These are phyloP conservation scores for Rhodotorula glutinis DNA, from an alignment of 1,284 basidiomycete species.

Conservation along the genomic window DNA sequence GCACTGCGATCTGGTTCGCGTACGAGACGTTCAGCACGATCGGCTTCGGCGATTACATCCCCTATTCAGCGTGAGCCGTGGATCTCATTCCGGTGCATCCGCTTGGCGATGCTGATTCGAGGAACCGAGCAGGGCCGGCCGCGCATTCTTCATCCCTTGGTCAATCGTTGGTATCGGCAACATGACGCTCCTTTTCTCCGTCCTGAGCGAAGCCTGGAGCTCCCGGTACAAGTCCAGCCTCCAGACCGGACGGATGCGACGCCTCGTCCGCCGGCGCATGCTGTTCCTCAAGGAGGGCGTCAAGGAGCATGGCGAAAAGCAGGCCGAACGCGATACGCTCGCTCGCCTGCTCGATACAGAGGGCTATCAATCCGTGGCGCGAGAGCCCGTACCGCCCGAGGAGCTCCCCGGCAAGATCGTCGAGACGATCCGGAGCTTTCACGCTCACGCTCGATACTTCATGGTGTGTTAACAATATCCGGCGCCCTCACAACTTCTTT, in stretches of 20 bases:
- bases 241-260: slow-evolving; percentile 3
- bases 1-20: slow-evolving; percentile 62
- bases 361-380: not conserved
- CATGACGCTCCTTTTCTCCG: slow-evolving; percentile 51
- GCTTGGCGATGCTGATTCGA: no score
- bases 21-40: not conserved
- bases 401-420: slow-evolving; percentile 25
- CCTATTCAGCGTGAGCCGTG: slow-evolving; percentile 53
- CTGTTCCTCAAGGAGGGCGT: not conserved
- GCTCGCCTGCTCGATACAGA: not conserved
- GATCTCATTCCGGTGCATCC: no score
- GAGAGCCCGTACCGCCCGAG: not conserved
- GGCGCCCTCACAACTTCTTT: no score
- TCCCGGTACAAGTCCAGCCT: slow-evolving; percentile 30
- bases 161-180: slow-evolving; percentile 70
- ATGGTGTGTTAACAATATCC: slow-evolving; percentile 7
- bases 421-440: slow-evolving; percentile 23
- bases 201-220: slow-evolving; percentile 33
- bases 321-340: no score
- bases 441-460: slow-evolving; percentile 32
- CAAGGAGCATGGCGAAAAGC: not conserved
- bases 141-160: slow-evolving; percentile 76
- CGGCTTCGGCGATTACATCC: slow-evolving; percentile 67
- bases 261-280: not conserved
- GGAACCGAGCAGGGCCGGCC: slow-evolving; percentile 59